Evolutionary conservation across 371 early-diverging fungal species (phyloP).

Genomic region (Apophysomyces trapeziformis): DNA sequence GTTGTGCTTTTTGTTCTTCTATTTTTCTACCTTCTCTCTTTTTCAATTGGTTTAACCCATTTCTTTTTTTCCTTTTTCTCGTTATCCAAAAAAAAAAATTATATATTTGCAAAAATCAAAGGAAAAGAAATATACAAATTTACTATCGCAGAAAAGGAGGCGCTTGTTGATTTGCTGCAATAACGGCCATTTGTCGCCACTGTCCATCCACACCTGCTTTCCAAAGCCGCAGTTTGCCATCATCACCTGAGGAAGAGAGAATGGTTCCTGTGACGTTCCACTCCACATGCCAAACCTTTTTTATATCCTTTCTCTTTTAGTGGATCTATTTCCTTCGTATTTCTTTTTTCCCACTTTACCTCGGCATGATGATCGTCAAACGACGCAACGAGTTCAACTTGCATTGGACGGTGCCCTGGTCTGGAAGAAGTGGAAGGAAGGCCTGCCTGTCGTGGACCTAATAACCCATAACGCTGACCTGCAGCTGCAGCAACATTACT

Average conservation of each 20-base stretch:
- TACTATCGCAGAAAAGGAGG: constrained; percentile 11
- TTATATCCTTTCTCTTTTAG: constrained; percentile 11
- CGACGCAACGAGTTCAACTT: constrained; percentile 63
- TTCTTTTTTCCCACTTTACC: constrained; percentile 40
- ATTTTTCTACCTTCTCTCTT: background rate
- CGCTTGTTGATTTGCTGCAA: constrained; percentile 51
- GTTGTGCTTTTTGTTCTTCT: background rate
- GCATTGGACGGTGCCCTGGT: constrained; percentile 34
- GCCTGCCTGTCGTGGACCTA: constrained; percentile 12
- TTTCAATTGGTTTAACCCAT: background rate
- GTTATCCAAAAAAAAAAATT: background rate
- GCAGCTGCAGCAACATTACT: constrained; percentile 16
- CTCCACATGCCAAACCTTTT: constrained; percentile 84
- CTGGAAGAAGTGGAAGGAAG: constrained; percentile 6
- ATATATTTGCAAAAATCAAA: background rate
- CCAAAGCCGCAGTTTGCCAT: constrained; percentile 91
- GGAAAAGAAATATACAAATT: background rate
- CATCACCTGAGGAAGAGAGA: constrained; percentile 88
- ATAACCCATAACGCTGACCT: constrained; percentile 18
- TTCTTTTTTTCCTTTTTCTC: background rate
- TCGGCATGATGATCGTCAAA: constrained; percentile 77
- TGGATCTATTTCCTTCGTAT: constrained; percentile 14
- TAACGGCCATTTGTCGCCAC: constrained; percentile 73
- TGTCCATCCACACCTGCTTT: constrained; percentile 68
- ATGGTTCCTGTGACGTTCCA: constrained; percentile 96